phyloP scores from a whole-genome alignment of 805 yeast genomes.

The Hanseniaspora meyeri region DNA sequence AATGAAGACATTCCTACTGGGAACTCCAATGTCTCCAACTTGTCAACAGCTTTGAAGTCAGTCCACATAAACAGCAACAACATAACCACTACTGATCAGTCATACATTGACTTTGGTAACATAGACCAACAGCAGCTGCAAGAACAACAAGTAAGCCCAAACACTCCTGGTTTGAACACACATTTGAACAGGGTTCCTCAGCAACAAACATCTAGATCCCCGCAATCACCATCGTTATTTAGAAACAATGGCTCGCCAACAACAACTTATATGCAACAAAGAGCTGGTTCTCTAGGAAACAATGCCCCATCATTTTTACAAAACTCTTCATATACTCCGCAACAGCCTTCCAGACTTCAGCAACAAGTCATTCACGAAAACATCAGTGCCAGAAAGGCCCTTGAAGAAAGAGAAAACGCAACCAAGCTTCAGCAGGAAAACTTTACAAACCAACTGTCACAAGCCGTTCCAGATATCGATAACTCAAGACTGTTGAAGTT shows the following conservation, averaged over 20 bases:
- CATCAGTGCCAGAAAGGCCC: constrained; percentile 2
- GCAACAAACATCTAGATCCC: constrained; percentile 2
- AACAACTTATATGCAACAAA: constrained; percentile 14
- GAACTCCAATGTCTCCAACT: constrained; percentile 23
- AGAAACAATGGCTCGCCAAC: constrained; percentile 13
- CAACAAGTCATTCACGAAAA: constrained; percentile 22
- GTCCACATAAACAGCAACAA: constrained; percentile 25
- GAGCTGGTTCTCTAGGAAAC: constrained; percentile 9
- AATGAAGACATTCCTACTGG: neutral
- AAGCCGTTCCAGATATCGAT: constrained; percentile 26
- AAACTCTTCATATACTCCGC: constrained; percentile 13
- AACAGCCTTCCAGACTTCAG: constrained; percentile 13
- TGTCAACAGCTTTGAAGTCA: constrained; percentile 28
- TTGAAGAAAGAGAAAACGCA: constrained; percentile 4
- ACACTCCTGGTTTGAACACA: constrained; percentile 21
- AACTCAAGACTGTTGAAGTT: constrained; percentile 54
- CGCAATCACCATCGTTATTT: constrained; percentile 9
- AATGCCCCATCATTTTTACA: constrained; percentile 6
- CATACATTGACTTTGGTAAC: constrained; percentile 22
- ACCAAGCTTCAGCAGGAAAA: constrained; percentile 12
- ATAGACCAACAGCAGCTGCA: constrained; percentile 16
- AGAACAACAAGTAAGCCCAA: constrained; percentile 13
- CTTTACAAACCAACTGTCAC: constrained; percentile 13
- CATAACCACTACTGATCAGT: constrained; percentile 23
- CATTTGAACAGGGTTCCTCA: constrained; percentile 7